Base-by-base conservation (phyloP, 2,329 filamentous ascomycete species). In the Penicillium sp. region DNA sequence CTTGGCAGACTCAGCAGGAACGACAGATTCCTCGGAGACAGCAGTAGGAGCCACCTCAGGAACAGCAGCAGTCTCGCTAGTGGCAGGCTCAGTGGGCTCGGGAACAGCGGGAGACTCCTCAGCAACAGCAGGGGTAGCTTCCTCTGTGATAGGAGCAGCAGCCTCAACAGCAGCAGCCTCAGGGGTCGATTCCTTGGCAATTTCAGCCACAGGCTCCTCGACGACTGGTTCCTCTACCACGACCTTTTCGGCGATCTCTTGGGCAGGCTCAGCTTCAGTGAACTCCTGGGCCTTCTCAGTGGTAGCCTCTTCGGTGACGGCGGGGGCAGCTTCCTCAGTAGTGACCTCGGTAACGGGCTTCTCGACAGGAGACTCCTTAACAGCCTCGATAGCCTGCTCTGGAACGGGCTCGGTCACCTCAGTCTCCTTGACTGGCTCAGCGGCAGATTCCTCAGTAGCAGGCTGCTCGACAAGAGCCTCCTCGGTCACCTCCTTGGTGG, bases 341-440 rank as follows among this genome's bases (percentile, higher is more conserved):
- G 18, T 23, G 23, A 23, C 27, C 18, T 43, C 38, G 8, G 30
- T 2, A 11, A 27, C n/a, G 7, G 49, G 27, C 35, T 47, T 47
- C 39, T 59, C 59, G 5, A 23, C 48, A 34, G 38, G 14, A 23
- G 45, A 3, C 14, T 53, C 46, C 39, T 48, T 11, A n/a, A 7
- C 52, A 29, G 40, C 30, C 9, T 45, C 41, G 13, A 38, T 38
- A 35, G 40, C 26, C 51, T 43, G 26, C 32, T 53, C 38, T 5
- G 36, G 23, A 36, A 48, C 38, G 0, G 51, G 26, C 30, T 43
- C 51, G 7, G 10, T 26, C 23, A 29, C 8, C 32, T 39, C 46
- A 34, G 40, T 13, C 39, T 44, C 51, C 45, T 53, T 49, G n/a
- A 29, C 39, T 23, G 46, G 27, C 39, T 53, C 34, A 4, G 32